Conservation (phyloP, 2,329 filamentous ascomycete species). For the Mycosphaerella sp. region DNA sequence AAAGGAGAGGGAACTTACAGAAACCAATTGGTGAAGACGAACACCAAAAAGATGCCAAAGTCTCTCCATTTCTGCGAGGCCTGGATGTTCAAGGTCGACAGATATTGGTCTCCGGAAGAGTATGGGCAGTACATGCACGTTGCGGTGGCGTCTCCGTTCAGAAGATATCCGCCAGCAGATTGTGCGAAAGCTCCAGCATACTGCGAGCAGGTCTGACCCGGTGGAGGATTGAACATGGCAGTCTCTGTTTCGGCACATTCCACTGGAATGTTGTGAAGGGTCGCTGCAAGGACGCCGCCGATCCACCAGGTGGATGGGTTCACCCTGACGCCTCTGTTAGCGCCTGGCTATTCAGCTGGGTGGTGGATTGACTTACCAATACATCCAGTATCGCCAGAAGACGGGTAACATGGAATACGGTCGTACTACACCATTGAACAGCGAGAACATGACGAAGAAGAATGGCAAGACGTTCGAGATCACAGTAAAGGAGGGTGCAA, state of each 20-base stretch:
- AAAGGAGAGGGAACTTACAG: background rate
- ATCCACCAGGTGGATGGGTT: conserved; percentile 69
- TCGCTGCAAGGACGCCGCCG: conserved; percentile 60
- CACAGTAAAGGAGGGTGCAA: conserved; percentile 71
- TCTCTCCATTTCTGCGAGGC: conserved; percentile 61
- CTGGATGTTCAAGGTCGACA: conserved; percentile 52
- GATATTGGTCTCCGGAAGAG: conserved; percentile 58
- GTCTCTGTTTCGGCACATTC: conserved; percentile 49
- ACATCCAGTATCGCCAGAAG: conserved; percentile 70
- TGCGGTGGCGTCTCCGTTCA: conserved; percentile 52
- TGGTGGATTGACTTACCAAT: conserved; percentile 40
- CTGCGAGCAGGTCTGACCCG: conserved; percentile 55
- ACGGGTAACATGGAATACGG: conserved; percentile 59
- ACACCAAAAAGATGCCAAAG: conserved; percentile 67
- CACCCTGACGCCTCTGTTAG: conserved; percentile 29
- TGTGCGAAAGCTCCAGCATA: conserved; percentile 59
- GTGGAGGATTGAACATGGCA: conserved; percentile 60
- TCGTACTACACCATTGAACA: conserved; percentile 73
- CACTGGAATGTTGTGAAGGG: conserved; percentile 48
- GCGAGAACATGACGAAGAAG: conserved; percentile 70
- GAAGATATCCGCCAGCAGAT: conserved; percentile 55
- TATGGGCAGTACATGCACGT: conserved; percentile 69
- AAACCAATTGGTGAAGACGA: conserved; percentile 59
- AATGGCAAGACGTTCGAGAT: conserved; percentile 71
- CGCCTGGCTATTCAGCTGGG: background rate